A percentile compares a stretch with the other conserved stretches of the same genome.
These are phyloP conservation scores for Citrus trifoliata DNA, from an alignment of 345 rosid genomes.

Conservation along the genomic window DNA sequence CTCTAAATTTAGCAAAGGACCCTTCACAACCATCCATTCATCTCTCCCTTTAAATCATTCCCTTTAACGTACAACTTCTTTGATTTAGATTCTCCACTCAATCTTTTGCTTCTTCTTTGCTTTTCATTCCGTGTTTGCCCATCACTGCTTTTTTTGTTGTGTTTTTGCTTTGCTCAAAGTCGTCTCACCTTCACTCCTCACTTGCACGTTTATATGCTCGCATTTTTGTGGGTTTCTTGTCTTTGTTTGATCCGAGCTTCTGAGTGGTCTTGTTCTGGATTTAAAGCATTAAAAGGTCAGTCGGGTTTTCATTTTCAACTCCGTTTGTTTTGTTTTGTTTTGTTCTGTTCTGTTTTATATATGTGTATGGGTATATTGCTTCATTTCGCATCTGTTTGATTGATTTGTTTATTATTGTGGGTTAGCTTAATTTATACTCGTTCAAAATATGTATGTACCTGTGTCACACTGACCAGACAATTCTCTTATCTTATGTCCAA, in stretches of 20 bases:
- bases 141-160: conserved; percentile 3
- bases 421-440: background rate
- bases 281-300: background rate
- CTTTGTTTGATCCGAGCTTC: background rate
- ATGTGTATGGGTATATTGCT: background rate
- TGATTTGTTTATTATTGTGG: background rate
- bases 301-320: background rate
- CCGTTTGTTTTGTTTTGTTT: background rate
- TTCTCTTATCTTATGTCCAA: background rate
- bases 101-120: conserved; percentile 9
- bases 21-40: conserved; percentile 45
- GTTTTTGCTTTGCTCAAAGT: background rate
- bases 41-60: conserved; percentile 3
- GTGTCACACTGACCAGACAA: too few species aligned
- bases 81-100: background rate
- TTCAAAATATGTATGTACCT: too few species aligned
- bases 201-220: background rate
- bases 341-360: too few species aligned
- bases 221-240: conserved; percentile 2
- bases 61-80: background rate
- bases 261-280: background rate
- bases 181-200: background rate
- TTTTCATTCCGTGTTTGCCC: conserved; percentile 4
- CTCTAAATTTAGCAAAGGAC: conserved; percentile 21
- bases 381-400: background rate